These are phyloP conservation scores for Plectosphaerella sp. DNA, from an alignment of 2,329 filamentous ascomycete species.

Conservation along the genomic window DNA sequence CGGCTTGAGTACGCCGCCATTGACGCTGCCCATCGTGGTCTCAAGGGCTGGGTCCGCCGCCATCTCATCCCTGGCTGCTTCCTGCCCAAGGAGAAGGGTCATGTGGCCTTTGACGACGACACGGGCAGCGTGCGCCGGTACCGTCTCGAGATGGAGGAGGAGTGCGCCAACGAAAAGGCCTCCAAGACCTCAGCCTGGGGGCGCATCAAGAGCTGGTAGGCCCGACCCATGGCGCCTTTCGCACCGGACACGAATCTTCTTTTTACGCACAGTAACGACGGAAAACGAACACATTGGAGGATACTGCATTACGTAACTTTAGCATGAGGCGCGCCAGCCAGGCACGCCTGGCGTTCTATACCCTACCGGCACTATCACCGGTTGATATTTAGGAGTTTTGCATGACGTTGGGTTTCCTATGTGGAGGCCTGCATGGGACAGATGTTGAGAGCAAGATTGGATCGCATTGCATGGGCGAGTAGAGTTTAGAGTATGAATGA, in stretches of 20 bases:
- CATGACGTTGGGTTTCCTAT: neutral
- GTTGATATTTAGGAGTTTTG: neutral
- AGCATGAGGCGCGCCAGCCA: neutral
- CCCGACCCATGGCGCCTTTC: neutral
- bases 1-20: slow-evolving; percentile 64
- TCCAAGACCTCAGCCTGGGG: neutral
- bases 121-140: slow-evolving; percentile 60
- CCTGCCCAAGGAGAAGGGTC: slow-evolving; percentile 41
- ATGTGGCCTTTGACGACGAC: slow-evolving; percentile 57
- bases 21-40: slow-evolving; percentile 55
- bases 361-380: neutral
- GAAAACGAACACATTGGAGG: neutral
- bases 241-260: neutral
- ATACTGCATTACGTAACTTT: neutral
- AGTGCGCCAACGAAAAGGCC: neutral
- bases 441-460: too few species aligned
- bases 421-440: too few species aligned
- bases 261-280: neutral
- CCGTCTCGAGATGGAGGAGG: slow-evolving; percentile 45
- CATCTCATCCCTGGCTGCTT: slow-evolving; percentile 59
- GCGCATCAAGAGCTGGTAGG: slow-evolving; percentile 2
- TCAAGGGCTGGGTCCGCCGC: slow-evolving; percentile 56
- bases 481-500: too few species aligned
- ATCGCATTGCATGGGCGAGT: too few species aligned
- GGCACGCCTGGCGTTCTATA: slow-evolving; percentile 2